These are phyloP conservation scores for Coemansia sp. DNA, from an alignment of 192 early-diverging fungal genomes.

Conservation along the genomic window DNA sequence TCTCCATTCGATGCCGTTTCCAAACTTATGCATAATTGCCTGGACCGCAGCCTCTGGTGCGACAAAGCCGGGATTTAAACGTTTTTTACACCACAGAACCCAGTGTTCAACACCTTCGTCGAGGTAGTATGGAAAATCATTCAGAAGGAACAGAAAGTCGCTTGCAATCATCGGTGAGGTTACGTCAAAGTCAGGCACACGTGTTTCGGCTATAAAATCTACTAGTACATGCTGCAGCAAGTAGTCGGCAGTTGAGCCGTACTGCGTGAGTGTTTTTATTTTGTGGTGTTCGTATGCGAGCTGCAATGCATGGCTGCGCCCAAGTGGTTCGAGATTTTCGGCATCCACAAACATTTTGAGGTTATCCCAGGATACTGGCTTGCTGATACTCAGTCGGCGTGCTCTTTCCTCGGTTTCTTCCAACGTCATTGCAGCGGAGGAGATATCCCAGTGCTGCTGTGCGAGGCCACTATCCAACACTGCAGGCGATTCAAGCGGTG, in stretches of 20 bases:
- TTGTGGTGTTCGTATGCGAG: slow-evolving; percentile 24
- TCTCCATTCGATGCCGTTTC: slow-evolving; percentile 24
- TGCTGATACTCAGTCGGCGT: slow-evolving; percentile 17
- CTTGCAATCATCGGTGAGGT: slow-evolving; percentile 1
- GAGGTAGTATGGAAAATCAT: slow-evolving; percentile 45
- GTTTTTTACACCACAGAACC: slow-evolving; percentile 51
- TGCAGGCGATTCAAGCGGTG: slow-evolving; percentile 42
- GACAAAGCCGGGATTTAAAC: slow-evolving; percentile 23
- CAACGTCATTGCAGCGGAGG: neutral
- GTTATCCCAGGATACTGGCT: slow-evolving; percentile 21
- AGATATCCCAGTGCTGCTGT: neutral
- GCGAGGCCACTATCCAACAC: neutral
- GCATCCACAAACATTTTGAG: slow-evolving; percentile 34
- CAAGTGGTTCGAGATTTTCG: slow-evolving; percentile 33
- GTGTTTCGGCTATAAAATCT: slow-evolving; percentile 26
- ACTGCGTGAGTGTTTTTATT: slow-evolving; percentile 4
- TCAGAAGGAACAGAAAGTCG: slow-evolving; percentile 32
- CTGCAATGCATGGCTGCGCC: slow-evolving; percentile 37
- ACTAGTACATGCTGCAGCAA: slow-evolving; percentile 23
- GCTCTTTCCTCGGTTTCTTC: slow-evolving; percentile 4
- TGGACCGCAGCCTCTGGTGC: slow-evolving; percentile 24
- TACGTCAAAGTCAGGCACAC: slow-evolving; percentile 7
- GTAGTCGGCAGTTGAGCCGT: slow-evolving; percentile 38
- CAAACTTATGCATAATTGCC: slow-evolving; percentile 19
- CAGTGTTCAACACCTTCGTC: slow-evolving; percentile 43